Evolutionary conservation across 495 filamentous ascomycete species (phyloP).

Genomic region (Hypomontagnella submonticulosa): DNA sequence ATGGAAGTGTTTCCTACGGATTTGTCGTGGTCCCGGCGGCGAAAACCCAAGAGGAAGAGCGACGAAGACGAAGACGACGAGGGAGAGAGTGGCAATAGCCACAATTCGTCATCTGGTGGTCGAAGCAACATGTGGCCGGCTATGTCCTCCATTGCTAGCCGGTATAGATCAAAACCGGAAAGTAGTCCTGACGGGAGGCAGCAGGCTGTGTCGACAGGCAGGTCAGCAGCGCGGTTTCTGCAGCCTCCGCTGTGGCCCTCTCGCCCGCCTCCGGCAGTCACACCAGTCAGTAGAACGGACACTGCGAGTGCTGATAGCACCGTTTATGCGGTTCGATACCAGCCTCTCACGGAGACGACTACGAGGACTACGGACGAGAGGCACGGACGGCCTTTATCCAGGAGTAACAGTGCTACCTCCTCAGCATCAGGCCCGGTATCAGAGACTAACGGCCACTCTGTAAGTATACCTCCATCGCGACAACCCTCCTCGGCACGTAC

Average conservation of each 20-base stretch:
- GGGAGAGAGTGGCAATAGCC: slow-evolving; percentile 34
- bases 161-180: slow-evolving; percentile 52
- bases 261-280: slow-evolving; percentile 71
- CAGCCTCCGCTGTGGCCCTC: slow-evolving; percentile 65
- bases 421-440: slow-evolving; percentile 43
- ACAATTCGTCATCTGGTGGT: slow-evolving; percentile 38
- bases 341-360: slow-evolving; percentile 76
- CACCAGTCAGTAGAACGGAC: slow-evolving; percentile 81
- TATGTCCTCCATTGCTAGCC: slow-evolving; percentile 55
- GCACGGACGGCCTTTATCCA: slow-evolving; percentile 42
- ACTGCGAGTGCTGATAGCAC: slow-evolving; percentile 78
- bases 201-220: slow-evolving; percentile 44
- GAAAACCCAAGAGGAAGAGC: slow-evolving; percentile 48
- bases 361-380: slow-evolving; percentile 58
- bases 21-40: slow-evolving; percentile 49
- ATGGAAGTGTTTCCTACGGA: slow-evolving; percentile 73
- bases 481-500: slow-evolving; percentile 17
- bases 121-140: slow-evolving; percentile 59
- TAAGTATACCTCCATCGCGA: slow-evolving; percentile 17
- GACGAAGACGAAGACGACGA: slow-evolving; percentile 44
- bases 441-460: slow-evolving; percentile 36
- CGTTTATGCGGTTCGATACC: slow-evolving; percentile 84
- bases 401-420: slow-evolving; percentile 46
- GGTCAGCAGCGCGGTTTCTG: slow-evolving; percentile 44
- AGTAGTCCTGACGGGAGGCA: slow-evolving; percentile 40